These are phyloP conservation scores for Penicillium capsulatum DNA, from an alignment of 2,329 filamentous ascomycete species.

Conservation along the genomic window DNA sequence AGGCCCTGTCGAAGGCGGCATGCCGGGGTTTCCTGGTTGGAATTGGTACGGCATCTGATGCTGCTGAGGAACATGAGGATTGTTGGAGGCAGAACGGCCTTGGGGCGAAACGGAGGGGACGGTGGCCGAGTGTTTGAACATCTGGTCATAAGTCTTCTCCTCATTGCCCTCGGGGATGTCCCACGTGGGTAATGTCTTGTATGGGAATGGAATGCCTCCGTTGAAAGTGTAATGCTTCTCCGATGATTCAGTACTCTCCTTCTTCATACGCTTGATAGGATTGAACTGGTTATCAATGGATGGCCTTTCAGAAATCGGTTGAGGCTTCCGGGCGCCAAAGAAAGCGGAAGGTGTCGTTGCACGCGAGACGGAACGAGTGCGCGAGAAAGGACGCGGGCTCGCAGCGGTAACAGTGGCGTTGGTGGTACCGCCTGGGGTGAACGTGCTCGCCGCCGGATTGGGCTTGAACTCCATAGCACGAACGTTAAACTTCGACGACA, in stretches of 20 bases:
- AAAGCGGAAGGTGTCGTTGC: slow-evolving; percentile 50
- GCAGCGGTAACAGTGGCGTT: slow-evolving; percentile 56
- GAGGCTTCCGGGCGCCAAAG: slow-evolving; percentile 68
- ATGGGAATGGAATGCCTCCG: slow-evolving; percentile 77
- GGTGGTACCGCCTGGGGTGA: slow-evolving; percentile 67
- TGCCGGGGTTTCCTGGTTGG: slow-evolving; percentile 66
- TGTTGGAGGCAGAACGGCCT: slow-evolving; percentile 54
- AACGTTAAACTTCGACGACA: slow-evolving; percentile 56
- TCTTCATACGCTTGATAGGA: slow-evolving; percentile 66
- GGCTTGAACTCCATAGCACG: slow-evolving; percentile 76
- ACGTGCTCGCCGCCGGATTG: slow-evolving; percentile 72
- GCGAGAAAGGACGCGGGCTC: slow-evolving; percentile 64
- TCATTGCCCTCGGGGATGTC: slow-evolving; percentile 64
- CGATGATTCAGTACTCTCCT: slow-evolving; percentile 52
- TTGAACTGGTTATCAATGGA: slow-evolving; percentile 57
- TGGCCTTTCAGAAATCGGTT: slow-evolving; percentile 54
- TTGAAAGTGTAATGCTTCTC: slow-evolving; percentile 67
- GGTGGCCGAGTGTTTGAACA: slow-evolving; percentile 66
- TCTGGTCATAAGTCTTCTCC: slow-evolving; percentile 73
- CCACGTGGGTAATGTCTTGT: slow-evolving; percentile 82
- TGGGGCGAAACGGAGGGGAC: slow-evolving; percentile 64
- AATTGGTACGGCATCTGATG: slow-evolving; percentile 81
- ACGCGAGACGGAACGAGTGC: slow-evolving; percentile 46
- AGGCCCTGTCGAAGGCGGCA: slow-evolving; percentile 65
- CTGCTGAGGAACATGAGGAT: slow-evolving; percentile 72